A percentile compares a stretch with the other conserved stretches of the same genome.
These are phyloP conservation scores for Thymus quinquecostatus DNA, from an alignment of 257 asterid genomes.

Conservation along the genomic window DNA sequence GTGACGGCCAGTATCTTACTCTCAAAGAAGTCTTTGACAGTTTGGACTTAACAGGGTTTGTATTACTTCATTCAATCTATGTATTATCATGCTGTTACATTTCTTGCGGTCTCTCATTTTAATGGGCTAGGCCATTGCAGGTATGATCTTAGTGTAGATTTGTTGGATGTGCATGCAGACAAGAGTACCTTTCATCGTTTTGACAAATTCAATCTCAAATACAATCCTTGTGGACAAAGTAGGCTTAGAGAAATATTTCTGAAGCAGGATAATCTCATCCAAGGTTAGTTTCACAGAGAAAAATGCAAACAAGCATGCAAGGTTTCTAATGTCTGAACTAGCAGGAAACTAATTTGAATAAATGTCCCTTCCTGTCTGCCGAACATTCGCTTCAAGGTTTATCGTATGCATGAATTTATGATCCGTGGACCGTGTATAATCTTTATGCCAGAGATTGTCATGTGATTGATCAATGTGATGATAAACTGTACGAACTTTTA, in stretches of 20 bases:
- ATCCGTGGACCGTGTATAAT: background rate
- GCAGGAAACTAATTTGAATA: constrained; percentile 6
- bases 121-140: constrained; percentile 44
- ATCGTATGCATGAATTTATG: constrained; percentile 9
- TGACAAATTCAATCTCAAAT: constrained; percentile 95
- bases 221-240: constrained; percentile 96
- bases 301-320: background rate
- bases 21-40: constrained; percentile 95
- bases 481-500: constrained; percentile 12
- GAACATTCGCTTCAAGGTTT: constrained; percentile 26
- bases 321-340: constrained; percentile 19
- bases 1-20: constrained; percentile 91
- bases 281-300: constrained; percentile 56
- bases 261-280: constrained; percentile 92
- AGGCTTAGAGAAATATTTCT: constrained; percentile 89
- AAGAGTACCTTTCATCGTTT: constrained; percentile 96
- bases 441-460: constrained; percentile 15
- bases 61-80: constrained; percentile 17
- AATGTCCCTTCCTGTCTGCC: constrained; percentile 14
- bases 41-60: constrained; percentile 93
- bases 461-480: constrained; percentile 14
- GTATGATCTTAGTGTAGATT: constrained; percentile 89
- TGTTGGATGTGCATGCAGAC: constrained; percentile 95
- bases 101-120: constrained; percentile 11
- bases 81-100: background rate